These are phyloP conservation scores for Crithidia fasciculata DNA, from an alignment of 208 protist genomes.

Conservation along the genomic window DNA sequence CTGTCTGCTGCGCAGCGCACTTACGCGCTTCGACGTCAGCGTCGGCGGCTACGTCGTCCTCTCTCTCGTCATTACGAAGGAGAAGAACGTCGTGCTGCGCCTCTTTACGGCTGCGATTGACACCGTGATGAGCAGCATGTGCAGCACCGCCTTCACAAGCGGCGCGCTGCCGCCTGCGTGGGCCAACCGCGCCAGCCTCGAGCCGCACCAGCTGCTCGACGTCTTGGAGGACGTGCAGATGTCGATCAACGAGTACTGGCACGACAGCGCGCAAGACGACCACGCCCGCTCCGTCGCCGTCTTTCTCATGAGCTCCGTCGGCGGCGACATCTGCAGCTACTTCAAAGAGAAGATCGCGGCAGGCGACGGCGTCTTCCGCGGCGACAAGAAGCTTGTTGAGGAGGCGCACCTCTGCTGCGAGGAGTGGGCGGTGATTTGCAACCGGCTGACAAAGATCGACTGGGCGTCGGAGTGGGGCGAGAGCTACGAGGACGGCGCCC, in stretches of 20 bases:
- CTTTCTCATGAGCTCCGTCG: conserved; percentile 85
- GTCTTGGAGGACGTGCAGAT: conserved; percentile 82
- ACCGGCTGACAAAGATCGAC: conserved; percentile 83
- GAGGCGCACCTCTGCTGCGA: conserved; percentile 71
- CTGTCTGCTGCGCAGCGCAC: conserved; percentile 49
- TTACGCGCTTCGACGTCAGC: conserved; percentile 69
- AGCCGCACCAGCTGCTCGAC: conserved; percentile 64
- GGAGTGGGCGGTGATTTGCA: conserved; percentile 79
- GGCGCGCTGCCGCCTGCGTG: conserved; percentile 68
- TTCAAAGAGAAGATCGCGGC: conserved; percentile 48
- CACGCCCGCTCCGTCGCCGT: conserved; percentile 64
- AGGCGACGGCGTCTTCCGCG: conserved; percentile 60
- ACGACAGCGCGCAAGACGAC: conserved; percentile 81
- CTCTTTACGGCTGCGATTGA: conserved; percentile 70
- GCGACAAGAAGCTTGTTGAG: conserved; percentile 60
- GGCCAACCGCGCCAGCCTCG: conserved; percentile 44
- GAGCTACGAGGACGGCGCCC: conserved; percentile 64
- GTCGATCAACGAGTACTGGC: conserved; percentile 86
- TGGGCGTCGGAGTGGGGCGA: conserved; percentile 68
- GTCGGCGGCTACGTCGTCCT: conserved; percentile 80
- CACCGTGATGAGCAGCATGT: conserved; percentile 75
- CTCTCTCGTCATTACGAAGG: conserved; percentile 51
- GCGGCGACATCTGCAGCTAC: conserved; percentile 71
- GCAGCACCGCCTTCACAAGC: conserved; percentile 65
- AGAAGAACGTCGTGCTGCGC: conserved; percentile 39